Evolutionary conservation across 805 yeast species (phyloP).

Genomic region (Candida fluviatilis): DNA sequence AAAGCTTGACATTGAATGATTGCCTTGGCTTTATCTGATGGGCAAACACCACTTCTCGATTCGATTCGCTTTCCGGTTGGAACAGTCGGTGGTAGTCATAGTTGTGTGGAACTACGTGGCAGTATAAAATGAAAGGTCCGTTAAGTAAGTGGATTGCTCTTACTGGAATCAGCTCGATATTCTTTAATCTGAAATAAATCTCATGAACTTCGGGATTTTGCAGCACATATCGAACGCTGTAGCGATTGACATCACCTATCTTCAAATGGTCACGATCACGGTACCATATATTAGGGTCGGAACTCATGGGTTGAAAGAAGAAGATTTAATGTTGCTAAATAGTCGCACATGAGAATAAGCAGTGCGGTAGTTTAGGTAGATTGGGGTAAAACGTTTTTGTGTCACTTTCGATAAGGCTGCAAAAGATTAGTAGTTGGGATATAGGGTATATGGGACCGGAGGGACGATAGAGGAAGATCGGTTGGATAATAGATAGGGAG

Average conservation of each 20-base stretch:
- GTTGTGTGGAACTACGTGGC: constrained; percentile 38
- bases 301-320: not conserved
- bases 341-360: too few relatives aligned
- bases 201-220: constrained; percentile 11
- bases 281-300: constrained; percentile 27
- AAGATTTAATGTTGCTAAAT: too few relatives aligned
- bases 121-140: constrained; percentile 42
- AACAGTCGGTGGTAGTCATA: constrained; percentile 24
- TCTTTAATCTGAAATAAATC: constrained; percentile 35
- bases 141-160: constrained; percentile 39
- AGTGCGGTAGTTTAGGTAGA: too few relatives aligned
- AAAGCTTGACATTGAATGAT: constrained; percentile 53
- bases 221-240: constrained; percentile 23
- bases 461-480: too few relatives aligned
- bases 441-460: too few relatives aligned
- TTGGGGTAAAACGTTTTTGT: too few relatives aligned
- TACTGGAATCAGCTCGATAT: constrained; percentile 32
- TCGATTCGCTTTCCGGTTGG: constrained; percentile 16
- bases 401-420: too few relatives aligned
- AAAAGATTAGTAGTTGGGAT: too few relatives aligned
- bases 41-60: constrained; percentile 31
- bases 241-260: constrained; percentile 38
- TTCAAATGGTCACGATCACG: constrained; percentile 30
- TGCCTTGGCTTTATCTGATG: constrained; percentile 65
- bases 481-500: too few relatives aligned